These are phyloP conservation scores for Moringa oleifera DNA, from an alignment of 345 rosid genomes.

Conservation along the genomic window DNA sequence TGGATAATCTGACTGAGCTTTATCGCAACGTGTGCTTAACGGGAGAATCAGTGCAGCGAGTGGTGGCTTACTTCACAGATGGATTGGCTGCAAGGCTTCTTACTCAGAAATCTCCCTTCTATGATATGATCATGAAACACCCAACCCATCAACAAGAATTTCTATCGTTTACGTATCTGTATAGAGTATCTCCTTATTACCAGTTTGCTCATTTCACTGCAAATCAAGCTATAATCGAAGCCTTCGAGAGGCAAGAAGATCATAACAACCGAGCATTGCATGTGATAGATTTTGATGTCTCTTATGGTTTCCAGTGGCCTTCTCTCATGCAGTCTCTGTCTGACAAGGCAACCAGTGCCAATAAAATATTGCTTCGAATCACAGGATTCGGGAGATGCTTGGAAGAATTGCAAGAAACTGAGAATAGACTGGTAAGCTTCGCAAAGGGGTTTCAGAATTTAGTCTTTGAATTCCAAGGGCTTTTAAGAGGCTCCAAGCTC, in stretches of 20 bases:
- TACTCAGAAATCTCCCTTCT: slow-evolving; percentile 46
- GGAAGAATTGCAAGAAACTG: slow-evolving; percentile 56
- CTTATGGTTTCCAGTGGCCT: slow-evolving; percentile 70
- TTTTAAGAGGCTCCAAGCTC: slow-evolving; percentile 33
- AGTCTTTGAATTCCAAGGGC: slow-evolving; percentile 54
- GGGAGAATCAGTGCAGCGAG: slow-evolving; percentile 62
- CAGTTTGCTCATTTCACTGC: slow-evolving; percentile 78
- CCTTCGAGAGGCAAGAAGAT: slow-evolving; percentile 40
- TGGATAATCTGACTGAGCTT: slow-evolving; percentile 35
- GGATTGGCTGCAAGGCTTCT: slow-evolving; percentile 53
- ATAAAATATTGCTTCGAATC: slow-evolving; percentile 35
- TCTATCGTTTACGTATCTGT: slow-evolving; percentile 46
- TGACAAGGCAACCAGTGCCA: slow-evolving; percentile 36
- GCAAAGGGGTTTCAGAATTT: slow-evolving; percentile 40
- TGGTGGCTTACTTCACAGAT: slow-evolving; percentile 53
- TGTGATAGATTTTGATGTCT: slow-evolving; percentile 54
- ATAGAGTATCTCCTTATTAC: slow-evolving; percentile 53
- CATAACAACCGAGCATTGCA: slow-evolving; percentile 39
- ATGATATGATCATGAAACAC: slow-evolving; percentile 45
- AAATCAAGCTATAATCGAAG: slow-evolving; percentile 56
- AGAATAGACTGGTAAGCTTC: slow-evolving; percentile 49
- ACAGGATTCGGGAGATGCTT: slow-evolving; percentile 42
- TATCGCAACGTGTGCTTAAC: slow-evolving; percentile 37
- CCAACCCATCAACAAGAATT: slow-evolving; percentile 48
- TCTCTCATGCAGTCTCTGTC: slow-evolving; percentile 65